These are phyloP conservation scores for Phytopythium ostracodes DNA, from an alignment of 352 stramenopile species.

Conservation along the genomic window DNA sequence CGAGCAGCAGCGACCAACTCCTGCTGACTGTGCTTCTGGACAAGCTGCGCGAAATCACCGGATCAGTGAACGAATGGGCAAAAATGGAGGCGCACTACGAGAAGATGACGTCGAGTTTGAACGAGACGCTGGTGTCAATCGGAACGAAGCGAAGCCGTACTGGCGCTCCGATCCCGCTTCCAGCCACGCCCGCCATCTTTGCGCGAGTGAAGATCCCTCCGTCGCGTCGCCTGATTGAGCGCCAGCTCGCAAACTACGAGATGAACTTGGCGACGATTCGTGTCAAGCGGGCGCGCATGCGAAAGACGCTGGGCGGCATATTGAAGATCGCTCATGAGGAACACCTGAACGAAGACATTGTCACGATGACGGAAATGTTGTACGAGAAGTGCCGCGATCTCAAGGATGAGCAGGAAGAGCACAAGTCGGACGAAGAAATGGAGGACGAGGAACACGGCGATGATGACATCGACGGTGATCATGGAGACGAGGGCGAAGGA, in stretches of 20 bases:
- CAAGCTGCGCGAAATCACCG: slow-evolving; percentile 54
- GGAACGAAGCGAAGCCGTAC: slow-evolving; percentile 37
- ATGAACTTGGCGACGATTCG: slow-evolving; percentile 47
- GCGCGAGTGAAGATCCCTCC: slow-evolving; percentile 56
- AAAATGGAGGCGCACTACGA: slow-evolving; percentile 72
- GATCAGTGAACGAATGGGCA: slow-evolving; percentile 66
- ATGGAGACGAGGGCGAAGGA: slow-evolving; percentile 10
- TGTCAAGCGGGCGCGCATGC: slow-evolving; percentile 39
- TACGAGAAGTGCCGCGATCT: slow-evolving; percentile 49
- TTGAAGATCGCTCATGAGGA: slow-evolving; percentile 62
- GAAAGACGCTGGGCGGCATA: slow-evolving; percentile 44
- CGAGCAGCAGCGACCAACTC: slow-evolving; percentile 62
- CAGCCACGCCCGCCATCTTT: slow-evolving; percentile 40
- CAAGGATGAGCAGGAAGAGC: slow-evolving; percentile 46
- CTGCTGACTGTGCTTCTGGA: slow-evolving; percentile 70
- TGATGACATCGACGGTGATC: slow-evolving; percentile 5
- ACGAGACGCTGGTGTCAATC: slow-evolving; percentile 43
- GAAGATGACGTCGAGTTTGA: slow-evolving; percentile 51
- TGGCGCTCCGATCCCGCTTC: slow-evolving; percentile 18
- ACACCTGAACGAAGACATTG: slow-evolving; percentile 48
- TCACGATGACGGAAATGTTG: slow-evolving; percentile 47
- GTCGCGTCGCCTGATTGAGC: slow-evolving; percentile 60
- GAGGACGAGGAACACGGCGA: slow-evolving; percentile 19
- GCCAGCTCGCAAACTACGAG: slow-evolving; percentile 69
- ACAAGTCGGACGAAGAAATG: slow-evolving; percentile 17